A percentile compares a stretch with the other conserved stretches of the same genome.
These are phyloP conservation scores for Boletellus emodensis DNA, from an alignment of 768 basidiomycete species.

Conservation along the genomic window DNA sequence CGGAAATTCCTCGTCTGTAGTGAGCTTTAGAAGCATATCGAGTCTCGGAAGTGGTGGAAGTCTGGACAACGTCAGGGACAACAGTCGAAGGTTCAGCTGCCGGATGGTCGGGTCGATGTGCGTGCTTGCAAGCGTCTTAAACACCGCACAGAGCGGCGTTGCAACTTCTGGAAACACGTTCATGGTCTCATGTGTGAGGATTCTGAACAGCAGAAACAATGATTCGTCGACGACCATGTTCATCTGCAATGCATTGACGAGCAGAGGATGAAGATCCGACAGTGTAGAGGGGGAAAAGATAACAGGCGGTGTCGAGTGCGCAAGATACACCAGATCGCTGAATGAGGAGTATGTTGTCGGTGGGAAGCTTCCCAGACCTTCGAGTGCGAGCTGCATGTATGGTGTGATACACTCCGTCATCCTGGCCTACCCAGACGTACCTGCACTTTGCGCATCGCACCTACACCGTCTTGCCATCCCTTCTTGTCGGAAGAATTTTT, in stretches of 20 bases:
- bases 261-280: slow-evolving; percentile 35
- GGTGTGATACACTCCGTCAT: background rate
- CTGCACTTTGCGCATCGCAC: slow-evolving; percentile 33
- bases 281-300: slow-evolving; percentile 10
- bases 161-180: slow-evolving; percentile 42
- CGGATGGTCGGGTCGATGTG: slow-evolving; percentile 58
- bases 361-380: slow-evolving; percentile 25
- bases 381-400: slow-evolving; percentile 29
- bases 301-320: slow-evolving; percentile 15
- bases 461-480: slow-evolving; percentile 41
- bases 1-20: slow-evolving; percentile 46
- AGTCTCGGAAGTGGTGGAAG: slow-evolving; percentile 48
- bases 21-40: slow-evolving; percentile 52
- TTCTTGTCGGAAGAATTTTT: slow-evolving; percentile 28
- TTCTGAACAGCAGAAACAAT: slow-evolving; percentile 50
- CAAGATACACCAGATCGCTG: slow-evolving; percentile 25
- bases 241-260: slow-evolving; percentile 50
- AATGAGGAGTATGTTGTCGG: slow-evolving; percentile 24
- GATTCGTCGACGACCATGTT: slow-evolving; percentile 56
- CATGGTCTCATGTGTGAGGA: slow-evolving; percentile 9
- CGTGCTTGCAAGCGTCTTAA: slow-evolving; percentile 55
- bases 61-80: slow-evolving; percentile 50
- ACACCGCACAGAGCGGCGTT: slow-evolving; percentile 43
- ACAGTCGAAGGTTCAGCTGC: slow-evolving; percentile 57
- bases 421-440: slow-evolving; percentile 31